These are phyloP conservation scores for Thuja plicata DNA, from an alignment of 83 land plant species.

Conservation along the genomic window DNA sequence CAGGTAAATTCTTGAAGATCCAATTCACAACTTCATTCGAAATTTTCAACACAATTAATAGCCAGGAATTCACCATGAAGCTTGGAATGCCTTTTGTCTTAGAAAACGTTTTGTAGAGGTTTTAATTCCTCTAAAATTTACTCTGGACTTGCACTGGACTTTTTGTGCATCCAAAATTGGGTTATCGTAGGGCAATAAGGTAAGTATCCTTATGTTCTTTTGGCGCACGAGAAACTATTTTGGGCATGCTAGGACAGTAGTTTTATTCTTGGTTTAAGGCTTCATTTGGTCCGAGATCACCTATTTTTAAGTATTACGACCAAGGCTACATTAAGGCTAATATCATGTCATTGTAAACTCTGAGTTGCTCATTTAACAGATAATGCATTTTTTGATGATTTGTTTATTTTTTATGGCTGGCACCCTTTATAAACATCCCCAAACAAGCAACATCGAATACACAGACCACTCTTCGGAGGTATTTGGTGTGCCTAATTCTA, in stretches of 20 bases:
- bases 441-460: too few species aligned
- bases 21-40: neutral
- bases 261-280: neutral
- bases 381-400: neutral
- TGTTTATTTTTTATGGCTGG: neutral
- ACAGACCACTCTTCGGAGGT: too few species aligned
- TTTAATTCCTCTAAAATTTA: neutral
- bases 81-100: neutral
- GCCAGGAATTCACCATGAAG: neutral
- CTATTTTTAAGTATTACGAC: neutral
- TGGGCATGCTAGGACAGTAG: neutral
- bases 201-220: neutral
- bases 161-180: neutral
- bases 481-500: too few species aligned
- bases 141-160: neutral
- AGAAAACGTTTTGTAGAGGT: neutral
- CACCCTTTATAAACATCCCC: neutral
- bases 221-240: neutral
- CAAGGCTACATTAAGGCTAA: neutral
- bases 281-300: neutral
- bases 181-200: neutral
- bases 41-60: neutral
- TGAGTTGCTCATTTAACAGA: neutral
- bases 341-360: neutral
- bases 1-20: conserved; percentile 39